Percentiles rank a stretch among this genome's conserved stretches.
Conservation (phyloP, 768 basidiomycete genomes). For the Kwoniella sp. region DNA sequence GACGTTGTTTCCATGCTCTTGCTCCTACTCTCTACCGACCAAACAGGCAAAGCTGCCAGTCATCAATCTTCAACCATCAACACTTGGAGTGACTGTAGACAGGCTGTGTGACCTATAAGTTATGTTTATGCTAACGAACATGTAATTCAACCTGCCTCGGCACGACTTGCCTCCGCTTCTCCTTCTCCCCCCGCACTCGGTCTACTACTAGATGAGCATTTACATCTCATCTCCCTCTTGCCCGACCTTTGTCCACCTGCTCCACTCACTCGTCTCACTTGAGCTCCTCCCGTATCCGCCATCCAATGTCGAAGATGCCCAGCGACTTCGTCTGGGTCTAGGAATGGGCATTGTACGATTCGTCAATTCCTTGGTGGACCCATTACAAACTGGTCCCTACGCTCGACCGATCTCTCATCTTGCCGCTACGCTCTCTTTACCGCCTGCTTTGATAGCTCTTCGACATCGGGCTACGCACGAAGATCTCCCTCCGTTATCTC, state of each 20-base stretch:
- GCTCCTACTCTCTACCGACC: too few relatives aligned
- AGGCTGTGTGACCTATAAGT: too few relatives aligned
- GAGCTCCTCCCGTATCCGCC: conserved; percentile 42
- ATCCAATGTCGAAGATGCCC: conserved; percentile 10
- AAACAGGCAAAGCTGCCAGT: too few relatives aligned
- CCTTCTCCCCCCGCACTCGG: too few relatives aligned
- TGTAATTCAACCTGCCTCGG: too few relatives aligned
- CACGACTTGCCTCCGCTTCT: too few relatives aligned
- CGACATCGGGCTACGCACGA: conserved; percentile 96
- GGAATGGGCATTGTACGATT: conserved; percentile 80
- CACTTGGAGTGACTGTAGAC: too few relatives aligned
- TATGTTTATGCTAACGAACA: too few relatives aligned
- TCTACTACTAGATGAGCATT: conserved; percentile 52
- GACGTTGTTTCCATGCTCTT: too few relatives aligned
- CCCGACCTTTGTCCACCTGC: conserved; percentile 51
- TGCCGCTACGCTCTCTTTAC: conserved; percentile 80
- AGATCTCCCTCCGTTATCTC: conserved; percentile 78
- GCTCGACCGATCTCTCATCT: conserved; percentile 89
- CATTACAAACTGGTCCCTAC: conserved; percentile 75
- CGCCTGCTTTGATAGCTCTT: conserved; percentile 85
- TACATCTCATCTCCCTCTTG: conserved; percentile 50
- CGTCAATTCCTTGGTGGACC: conserved; percentile 94
- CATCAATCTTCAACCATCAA: too few relatives aligned
- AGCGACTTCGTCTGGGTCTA: conserved; percentile 71
- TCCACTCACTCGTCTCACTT: conserved; percentile 47